A percentile compares a stretch with the other conserved stretches of the same genome.
phyloP scores from a whole-genome alignment of 768 basidiomycete species.

The Tremella yokohamensis region DNA sequence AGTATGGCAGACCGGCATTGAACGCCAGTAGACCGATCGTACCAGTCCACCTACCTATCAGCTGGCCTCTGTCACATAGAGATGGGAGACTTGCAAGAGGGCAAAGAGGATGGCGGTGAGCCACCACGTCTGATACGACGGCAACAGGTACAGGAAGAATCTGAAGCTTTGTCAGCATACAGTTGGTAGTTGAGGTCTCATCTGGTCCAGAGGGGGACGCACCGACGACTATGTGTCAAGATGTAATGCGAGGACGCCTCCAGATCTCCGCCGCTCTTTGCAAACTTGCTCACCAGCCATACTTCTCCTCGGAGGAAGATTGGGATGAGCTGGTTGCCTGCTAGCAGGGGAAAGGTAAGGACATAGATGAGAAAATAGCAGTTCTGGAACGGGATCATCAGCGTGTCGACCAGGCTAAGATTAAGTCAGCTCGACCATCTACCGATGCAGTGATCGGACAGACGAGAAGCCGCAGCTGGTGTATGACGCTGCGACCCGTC shows the following conservation, averaged over 20 bases:
- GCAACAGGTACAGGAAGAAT: slow-evolving; percentile 24
- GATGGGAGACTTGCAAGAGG: background rate
- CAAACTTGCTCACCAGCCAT: slow-evolving; percentile 19
- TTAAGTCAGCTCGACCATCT: background rate
- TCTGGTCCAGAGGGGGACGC: background rate
- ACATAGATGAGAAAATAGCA: slow-evolving; percentile 28
- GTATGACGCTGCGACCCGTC: slow-evolving; percentile 6
- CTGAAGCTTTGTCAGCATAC: too few species aligned
- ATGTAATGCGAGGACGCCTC: slow-evolving; percentile 21
- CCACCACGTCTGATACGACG: slow-evolving; percentile 25
- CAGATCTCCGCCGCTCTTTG: slow-evolving; percentile 12
- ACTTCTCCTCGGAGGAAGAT: slow-evolving; percentile 17
- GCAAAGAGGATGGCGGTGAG: slow-evolving; percentile 3
- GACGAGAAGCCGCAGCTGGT: slow-evolving; percentile 12
- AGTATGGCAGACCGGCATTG: slow-evolving; percentile 16
- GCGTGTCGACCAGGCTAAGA: slow-evolving; percentile 16
- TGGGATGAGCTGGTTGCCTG: slow-evolving; percentile 21
- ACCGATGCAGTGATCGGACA: slow-evolving; percentile 1
- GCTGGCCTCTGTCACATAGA: background rate
- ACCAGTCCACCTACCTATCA: background rate
- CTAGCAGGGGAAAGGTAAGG: slow-evolving; percentile 18
- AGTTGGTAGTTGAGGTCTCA: too few species aligned
- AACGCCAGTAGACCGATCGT: slow-evolving; percentile 12
- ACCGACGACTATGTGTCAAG: slow-evolving; percentile 22
- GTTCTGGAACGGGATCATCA: slow-evolving; percentile 25